Evolutionary conservation across 2,329 filamentous ascomycete genomes (phyloP).

Genomic region (Lojkania enalia): DNA sequence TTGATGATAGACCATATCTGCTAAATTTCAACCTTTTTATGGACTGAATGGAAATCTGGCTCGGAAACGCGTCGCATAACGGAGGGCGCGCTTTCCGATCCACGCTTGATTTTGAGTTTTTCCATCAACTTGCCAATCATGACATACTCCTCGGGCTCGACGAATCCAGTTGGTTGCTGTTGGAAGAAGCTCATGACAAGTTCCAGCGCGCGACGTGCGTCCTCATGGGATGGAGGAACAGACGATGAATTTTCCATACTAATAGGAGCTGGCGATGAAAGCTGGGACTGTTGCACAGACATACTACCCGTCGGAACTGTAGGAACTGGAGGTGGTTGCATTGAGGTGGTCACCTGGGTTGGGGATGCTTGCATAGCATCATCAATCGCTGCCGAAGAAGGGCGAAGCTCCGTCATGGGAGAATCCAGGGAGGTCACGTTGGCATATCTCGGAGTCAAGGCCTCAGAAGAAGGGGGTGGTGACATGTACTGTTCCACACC

Average conservation of each 20-base stretch:
- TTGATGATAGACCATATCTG: no score
- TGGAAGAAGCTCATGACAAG: constrained; percentile 82
- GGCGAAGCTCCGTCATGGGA: constrained; percentile 52
- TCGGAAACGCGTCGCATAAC: constrained; percentile 43
- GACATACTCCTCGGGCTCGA: constrained; percentile 77
- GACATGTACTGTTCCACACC: constrained; percentile 64
- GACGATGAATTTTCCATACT: constrained; percentile 47
- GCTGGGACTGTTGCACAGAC: constrained; percentile 17
- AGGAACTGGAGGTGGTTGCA: constrained; percentile 53
- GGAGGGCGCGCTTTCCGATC: constrained; percentile 36
- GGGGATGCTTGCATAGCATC: constrained; percentile 45
- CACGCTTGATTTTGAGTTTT: constrained; percentile 73
- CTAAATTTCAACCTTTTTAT: background rate
- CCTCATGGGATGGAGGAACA: constrained; percentile 75
- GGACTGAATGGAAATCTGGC: constrained; percentile 26
- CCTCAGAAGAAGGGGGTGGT: constrained; percentile 55
- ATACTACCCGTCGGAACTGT: constrained; percentile 41
- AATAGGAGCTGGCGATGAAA: constrained; percentile 19
- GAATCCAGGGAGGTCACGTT: constrained; percentile 55
- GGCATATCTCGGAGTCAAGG: constrained; percentile 58
- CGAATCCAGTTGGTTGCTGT: constrained; percentile 67
- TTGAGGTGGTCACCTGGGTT: constrained; percentile 44
- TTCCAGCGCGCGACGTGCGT: constrained; percentile 79
- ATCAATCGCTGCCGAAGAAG: constrained; percentile 46
- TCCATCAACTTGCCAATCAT: constrained; percentile 82